Base-by-base conservation (phyloP, 2,329 filamentous ascomycete genomes). In the Septoria linicola region DNA sequence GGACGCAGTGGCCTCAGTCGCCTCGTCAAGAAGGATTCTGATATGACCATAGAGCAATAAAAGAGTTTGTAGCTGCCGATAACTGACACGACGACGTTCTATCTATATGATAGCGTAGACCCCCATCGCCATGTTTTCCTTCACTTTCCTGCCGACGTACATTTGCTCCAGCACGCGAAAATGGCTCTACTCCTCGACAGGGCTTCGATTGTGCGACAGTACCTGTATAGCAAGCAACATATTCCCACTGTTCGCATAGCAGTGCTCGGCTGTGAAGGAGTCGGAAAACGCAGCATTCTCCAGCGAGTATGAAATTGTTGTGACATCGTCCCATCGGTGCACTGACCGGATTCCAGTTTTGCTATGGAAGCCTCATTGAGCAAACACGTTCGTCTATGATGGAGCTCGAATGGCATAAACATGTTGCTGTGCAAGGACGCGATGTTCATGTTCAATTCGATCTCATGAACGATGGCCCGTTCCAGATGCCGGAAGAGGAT, bases 341-440 rank as follows among this genome's bases (percentile, higher is more conserved):
- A 16, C 32, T 46, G 43, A 46, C 16, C n/a, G 14, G 8, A 20
- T 11, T 30, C 19, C 31, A 53, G 51, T 36, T 49, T 11, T 53
- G 51, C 40, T 53, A 53, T 14, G 45, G 51, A 25, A 37, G 51
- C 25, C 39, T 53, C 4, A 34, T 49, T 11, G 51, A 49, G n/a
- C 44, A 32, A 11, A 21, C 31, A n/a, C 43, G 41, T n/a, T 31
- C 50, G 3, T 17, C 25, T 19, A 40, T 14, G 35, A 34, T 20
- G 30, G 51, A 53, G 31, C 40, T 53, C 10, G 45, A 53, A 44
- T 53, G 51, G 51, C 51, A 53, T 39, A 53, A 53, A 21, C 44
- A 44, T 31, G 44, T 49, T 16, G 36, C 51, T n/a, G 30, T 49
- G 11, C 51, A 53, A 35, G 51, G 51, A 41, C 41, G 34, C 11